These are phyloP conservation scores for Platanthera guangdongensis DNA, from an alignment of 106 monocot genomes.

Conservation along the genomic window DNA sequence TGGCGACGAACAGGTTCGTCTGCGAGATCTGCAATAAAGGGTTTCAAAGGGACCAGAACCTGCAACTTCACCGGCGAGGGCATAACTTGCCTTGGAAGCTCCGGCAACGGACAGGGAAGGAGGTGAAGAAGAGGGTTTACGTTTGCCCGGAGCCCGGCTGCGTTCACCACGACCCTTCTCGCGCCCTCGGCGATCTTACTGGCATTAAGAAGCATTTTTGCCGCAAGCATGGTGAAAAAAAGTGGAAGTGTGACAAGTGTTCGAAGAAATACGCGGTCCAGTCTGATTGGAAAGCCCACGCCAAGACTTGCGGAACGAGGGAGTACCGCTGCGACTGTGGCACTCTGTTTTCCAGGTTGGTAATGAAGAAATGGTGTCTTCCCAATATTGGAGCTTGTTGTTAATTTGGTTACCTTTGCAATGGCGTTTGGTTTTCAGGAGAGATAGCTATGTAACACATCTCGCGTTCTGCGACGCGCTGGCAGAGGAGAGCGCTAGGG, in stretches of 20 bases:
- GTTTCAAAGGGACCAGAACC: conserved; percentile 45
- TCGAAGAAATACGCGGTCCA: conserved; percentile 68
- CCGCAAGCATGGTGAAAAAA: conserved; percentile 67
- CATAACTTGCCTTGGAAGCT: conserved; percentile 51
- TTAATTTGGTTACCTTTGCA: background rate
- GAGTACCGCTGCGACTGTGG: conserved; percentile 7
- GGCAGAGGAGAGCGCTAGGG: conserved; percentile 30
- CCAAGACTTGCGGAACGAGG: conserved; percentile 4
- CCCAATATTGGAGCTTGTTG: too few species aligned
- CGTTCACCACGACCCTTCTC: conserved; percentile 30
- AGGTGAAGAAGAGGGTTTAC: conserved; percentile 26
- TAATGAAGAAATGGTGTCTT: background rate
- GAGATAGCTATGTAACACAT: conserved; percentile 41
- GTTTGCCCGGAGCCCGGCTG: conserved; percentile 30
- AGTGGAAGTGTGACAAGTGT: conserved; percentile 74
- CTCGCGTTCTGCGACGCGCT: conserved; percentile 42
- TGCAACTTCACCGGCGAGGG: conserved; percentile 35
- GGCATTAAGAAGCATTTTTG: conserved; percentile 58
- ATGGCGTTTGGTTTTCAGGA: conserved; percentile 8
- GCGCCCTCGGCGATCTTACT: conserved; percentile 26
- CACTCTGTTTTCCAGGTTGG: conserved; percentile 2
- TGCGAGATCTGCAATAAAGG: conserved; percentile 50
- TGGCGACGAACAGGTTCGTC: conserved; percentile 46
- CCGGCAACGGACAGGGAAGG: conserved; percentile 33
- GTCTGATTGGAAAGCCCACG: conserved; percentile 78